Percentiles rank a stretch among this genome's conserved stretches.
Conservation (phyloP, 2,329 filamentous ascomycete species). For the Fusarium piperis region DNA sequence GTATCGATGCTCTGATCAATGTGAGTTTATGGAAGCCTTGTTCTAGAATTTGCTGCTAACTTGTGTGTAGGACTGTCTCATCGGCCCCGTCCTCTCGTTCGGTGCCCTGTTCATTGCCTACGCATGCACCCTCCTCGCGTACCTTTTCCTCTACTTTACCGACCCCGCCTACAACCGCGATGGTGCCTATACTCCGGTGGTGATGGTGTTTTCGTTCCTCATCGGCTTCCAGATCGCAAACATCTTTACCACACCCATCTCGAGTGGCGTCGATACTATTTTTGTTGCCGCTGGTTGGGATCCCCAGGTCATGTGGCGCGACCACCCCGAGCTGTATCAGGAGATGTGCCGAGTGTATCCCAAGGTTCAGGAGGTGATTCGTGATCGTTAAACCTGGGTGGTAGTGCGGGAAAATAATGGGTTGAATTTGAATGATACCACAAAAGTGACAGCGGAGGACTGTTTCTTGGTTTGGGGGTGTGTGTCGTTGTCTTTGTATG, state of each 20-base stretch:
- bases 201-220: conserved; percentile 87
- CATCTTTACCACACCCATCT: conserved; percentile 87
- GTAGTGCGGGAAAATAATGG: background rate
- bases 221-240: conserved; percentile 91
- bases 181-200: conserved; percentile 76
- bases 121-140: conserved; percentile 81
- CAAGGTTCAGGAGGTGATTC: conserved; percentile 81
- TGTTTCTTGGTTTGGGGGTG: background rate
- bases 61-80: conserved; percentile 73
- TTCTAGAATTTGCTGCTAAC: conserved; percentile 20
- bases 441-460: conserved; percentile 5
- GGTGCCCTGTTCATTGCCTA: conserved; percentile 87
- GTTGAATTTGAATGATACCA: conserved; percentile 21
- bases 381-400: conserved; percentile 20
- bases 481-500: background rate
- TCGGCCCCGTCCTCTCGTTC: conserved; percentile 78
- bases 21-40: conserved; percentile 39
- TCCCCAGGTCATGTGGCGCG: conserved; percentile 77
- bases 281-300: conserved; percentile 82
- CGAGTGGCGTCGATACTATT: conserved; percentile 89
- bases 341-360: conserved; percentile 86
- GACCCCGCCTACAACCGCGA: conserved; percentile 78
- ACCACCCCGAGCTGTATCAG: conserved; percentile 84
- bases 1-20: conserved; percentile 89
- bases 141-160: conserved; percentile 87